Percentiles rank a stretch among this genome's conserved stretches.
Conservation (phyloP, 805 yeast species). For the Hyphopichia homilentoma region DNA sequence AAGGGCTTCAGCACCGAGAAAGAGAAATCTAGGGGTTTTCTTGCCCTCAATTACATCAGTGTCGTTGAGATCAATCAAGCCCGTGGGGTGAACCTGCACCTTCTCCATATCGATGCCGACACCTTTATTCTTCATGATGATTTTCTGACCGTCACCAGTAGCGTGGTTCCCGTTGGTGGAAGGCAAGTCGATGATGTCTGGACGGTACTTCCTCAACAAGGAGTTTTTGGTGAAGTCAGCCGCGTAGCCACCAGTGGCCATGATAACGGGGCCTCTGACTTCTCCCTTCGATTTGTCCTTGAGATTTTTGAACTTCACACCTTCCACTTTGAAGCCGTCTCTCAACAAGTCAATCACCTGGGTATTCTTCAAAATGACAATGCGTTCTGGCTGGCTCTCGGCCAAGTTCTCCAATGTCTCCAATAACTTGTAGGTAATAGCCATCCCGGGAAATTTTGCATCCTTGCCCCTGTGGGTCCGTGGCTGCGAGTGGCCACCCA, state of each 20-base stretch:
- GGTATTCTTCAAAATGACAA: constrained; percentile 35
- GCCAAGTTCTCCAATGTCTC: constrained; percentile 47
- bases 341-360: constrained; percentile 42
- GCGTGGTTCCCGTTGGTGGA: constrained; percentile 61
- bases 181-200: constrained; percentile 54
- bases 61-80: constrained; percentile 49
- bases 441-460: constrained; percentile 62
- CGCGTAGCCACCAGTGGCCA: constrained; percentile 67
- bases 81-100: constrained; percentile 69
- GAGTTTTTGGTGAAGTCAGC: constrained; percentile 57
- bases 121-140: constrained; percentile 49
- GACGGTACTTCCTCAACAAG: constrained; percentile 51
- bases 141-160: constrained; percentile 61
- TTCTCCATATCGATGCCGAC: constrained; percentile 59
- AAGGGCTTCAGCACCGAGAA: constrained; percentile 63
- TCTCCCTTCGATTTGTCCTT: constrained; percentile 26
- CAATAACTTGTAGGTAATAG: constrained; percentile 53
- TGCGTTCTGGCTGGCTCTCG: constrained; percentile 41
- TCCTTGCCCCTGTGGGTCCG: constrained; percentile 80
- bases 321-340: constrained; percentile 18
- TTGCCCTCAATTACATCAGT: constrained; percentile 39
- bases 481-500: constrained; percentile 80
- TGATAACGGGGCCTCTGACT: constrained; percentile 53
- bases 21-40: constrained; percentile 45
- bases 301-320: constrained; percentile 33